Base-by-base conservation (phyloP, 805 yeast species). In the Lipomyces anomalus region DNA sequence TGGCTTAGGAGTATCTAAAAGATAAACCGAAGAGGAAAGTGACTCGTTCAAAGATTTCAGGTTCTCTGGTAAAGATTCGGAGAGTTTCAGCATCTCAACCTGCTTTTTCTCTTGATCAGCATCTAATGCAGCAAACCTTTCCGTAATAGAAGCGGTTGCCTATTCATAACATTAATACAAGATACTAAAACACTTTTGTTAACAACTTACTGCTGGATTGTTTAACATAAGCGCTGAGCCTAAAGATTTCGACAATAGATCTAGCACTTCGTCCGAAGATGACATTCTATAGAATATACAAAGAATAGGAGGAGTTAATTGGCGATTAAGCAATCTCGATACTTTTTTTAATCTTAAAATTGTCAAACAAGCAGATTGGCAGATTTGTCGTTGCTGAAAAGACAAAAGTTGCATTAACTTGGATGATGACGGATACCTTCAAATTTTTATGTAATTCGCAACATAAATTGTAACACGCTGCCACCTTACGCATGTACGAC, bases 31-130 rank as follows among this genome's bases (percentile, higher is more conserved):
- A 46, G 74, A 68, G 65, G 83, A 81, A 59, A 90, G 74, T 41
- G 74, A 68, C 48, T 78, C 77, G 67, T 89, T 89, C 57, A 92
- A 75, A 46, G 76, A 60, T 11, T 47, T 70, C n/a, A 70, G 63
- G 45, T 74, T 62, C 43, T 69, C 74, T 37, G 82, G 80, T 53
- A 84, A 67, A 57, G 82, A 72, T 46, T 70, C 65, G n/a, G 89
- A 72, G 42, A 88, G 71, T 3, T 95, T 80, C 47, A 72, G 72
- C 82, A 90, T 84, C 67, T 89, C 95, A 28, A 88, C 75, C 53
- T 76, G 72, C 55, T 81, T 71, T 20, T 95, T 95, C 60, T 73
- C 71, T 68, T 82, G 84, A 35, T 59, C 48, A 45, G 73, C 76
- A 20, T 57, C 41, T 40, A 64, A 58, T 40, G 64, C 62, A 42